Percentiles rank a stretch among this genome's conserved stretches.
phyloP scores from a whole-genome alignment of 2,329 filamentous ascomycete species.

The Calonectria hawksworthii region DNA sequence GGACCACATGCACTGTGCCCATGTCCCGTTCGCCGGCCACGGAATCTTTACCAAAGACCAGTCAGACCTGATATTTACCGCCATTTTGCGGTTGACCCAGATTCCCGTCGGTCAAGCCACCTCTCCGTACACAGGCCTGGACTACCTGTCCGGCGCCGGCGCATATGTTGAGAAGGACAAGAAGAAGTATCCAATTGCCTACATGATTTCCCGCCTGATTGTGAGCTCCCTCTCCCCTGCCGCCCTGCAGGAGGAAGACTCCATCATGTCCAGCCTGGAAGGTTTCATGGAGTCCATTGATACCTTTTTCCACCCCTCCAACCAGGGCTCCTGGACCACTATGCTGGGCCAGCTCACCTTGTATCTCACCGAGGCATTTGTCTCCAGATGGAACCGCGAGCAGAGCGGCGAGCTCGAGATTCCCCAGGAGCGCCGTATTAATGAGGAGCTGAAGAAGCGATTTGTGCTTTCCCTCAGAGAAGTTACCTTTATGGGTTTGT shows the following conservation, averaged over 20 bases:
- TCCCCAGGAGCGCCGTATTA: slow-evolving; percentile 84
- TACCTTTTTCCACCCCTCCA: slow-evolving; percentile 99
- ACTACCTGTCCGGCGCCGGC: slow-evolving; percentile 85
- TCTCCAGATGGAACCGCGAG: slow-evolving; percentile 97
- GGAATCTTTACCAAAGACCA: slow-evolving; percentile 95
- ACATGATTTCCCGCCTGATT: slow-evolving; percentile 94
- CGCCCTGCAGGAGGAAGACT: slow-evolving; percentile 82
- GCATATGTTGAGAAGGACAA: slow-evolving; percentile 92
- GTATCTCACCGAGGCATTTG: slow-evolving; percentile 95
- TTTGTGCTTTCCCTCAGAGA: slow-evolving; percentile 93
- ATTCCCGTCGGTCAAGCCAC: slow-evolving; percentile 97
- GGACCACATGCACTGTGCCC: slow-evolving; percentile 81
- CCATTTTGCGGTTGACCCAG: slow-evolving; percentile 88
- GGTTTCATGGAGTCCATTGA: slow-evolving; percentile 95
- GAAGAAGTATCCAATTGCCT: slow-evolving; percentile 91
- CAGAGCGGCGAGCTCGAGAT: slow-evolving; percentile 92
- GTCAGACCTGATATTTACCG: slow-evolving; percentile 92
- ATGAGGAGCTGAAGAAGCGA: slow-evolving; percentile 83
- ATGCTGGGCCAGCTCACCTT: slow-evolving; percentile 91
- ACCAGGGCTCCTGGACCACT: slow-evolving; percentile 92
- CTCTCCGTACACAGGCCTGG: slow-evolving; percentile 89
- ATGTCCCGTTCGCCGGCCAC: slow-evolving; percentile 86
- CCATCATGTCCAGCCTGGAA: slow-evolving; percentile 87
- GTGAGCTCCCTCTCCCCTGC: slow-evolving; percentile 92
- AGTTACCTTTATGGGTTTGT: slow-evolving; percentile 98